Percentiles rank a stretch among this genome's conserved stretches.
These are phyloP conservation scores for Zalaria sp. DNA, from an alignment of 2,329 filamentous ascomycete genomes.

Conservation along the genomic window DNA sequence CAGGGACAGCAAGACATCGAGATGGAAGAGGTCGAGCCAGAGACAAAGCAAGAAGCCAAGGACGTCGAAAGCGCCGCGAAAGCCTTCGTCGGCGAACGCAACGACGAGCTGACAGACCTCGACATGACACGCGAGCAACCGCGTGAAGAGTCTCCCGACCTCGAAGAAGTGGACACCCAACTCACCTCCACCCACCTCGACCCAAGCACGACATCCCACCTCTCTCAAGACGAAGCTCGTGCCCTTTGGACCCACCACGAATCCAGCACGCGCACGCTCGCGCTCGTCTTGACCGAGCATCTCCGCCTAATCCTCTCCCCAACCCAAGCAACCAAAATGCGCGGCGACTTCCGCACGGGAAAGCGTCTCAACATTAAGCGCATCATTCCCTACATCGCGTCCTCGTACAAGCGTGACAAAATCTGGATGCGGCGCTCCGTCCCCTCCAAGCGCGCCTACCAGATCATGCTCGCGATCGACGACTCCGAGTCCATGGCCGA, in stretches of 20 bases:
- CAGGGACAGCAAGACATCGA: slow-evolving; percentile 23
- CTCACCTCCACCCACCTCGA: slow-evolving; percentile 59
- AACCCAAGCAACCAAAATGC: slow-evolving; percentile 88
- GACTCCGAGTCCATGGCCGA: slow-evolving; percentile 93
- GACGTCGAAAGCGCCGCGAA: slow-evolving; percentile 21
- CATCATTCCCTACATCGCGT: slow-evolving; percentile 98
- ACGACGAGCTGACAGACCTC: slow-evolving; percentile 23
- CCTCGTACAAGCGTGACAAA: slow-evolving; percentile 96
- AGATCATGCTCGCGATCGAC: slow-evolving; percentile 94
- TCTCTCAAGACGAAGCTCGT: slow-evolving; percentile 41
- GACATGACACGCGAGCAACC: slow-evolving; percentile 23
- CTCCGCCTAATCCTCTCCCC: slow-evolving; percentile 90
- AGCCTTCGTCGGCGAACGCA: slow-evolving; percentile 32
- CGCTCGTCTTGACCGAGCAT: slow-evolving; percentile 81
- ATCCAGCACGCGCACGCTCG: slow-evolving; percentile 67
- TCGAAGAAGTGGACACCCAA: slow-evolving; percentile 38
- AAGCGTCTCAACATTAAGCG: slow-evolving; percentile 98
- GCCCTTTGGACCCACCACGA: slow-evolving; percentile 79
- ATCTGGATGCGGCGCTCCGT: slow-evolving; percentile 96
- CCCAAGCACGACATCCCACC: slow-evolving; percentile 2
- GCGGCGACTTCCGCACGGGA: slow-evolving; percentile 90
- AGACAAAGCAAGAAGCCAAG: slow-evolving; percentile 8
- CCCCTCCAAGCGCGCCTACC: slow-evolving; percentile 87
- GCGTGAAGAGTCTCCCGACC: slow-evolving; percentile 19
- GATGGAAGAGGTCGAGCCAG: slow-evolving; percentile 21